Evolutionary conservation across 2,329 filamentous ascomycete genomes (phyloP).

Genomic region (Rhytidhysteron rufulum): DNA sequence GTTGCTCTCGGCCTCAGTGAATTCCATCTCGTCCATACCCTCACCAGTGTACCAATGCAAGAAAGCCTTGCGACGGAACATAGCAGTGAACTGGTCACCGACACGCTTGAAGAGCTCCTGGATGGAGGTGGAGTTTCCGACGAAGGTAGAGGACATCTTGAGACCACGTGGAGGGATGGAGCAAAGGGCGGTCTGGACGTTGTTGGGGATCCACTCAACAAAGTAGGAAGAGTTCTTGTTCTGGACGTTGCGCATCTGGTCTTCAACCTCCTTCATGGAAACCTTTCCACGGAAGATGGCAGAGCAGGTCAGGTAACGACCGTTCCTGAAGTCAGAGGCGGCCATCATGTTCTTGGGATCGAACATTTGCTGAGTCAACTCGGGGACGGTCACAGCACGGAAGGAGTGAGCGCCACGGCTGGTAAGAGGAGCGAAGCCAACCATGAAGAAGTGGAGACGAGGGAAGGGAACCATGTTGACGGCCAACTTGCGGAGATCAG

Average conservation of each 20-base stretch:
- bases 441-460: slow-evolving; percentile 99
- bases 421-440: slow-evolving; percentile 97
- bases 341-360: slow-evolving; percentile 99
- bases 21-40: slow-evolving; percentile 99
- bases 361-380: slow-evolving; percentile 99
- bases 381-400: slow-evolving; percentile 94
- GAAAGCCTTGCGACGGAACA: slow-evolving; percentile 99
- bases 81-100: slow-evolving; percentile 98
- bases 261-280: slow-evolving; percentile 99
- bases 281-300: slow-evolving; percentile 99
- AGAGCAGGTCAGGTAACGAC: slow-evolving; percentile 98
- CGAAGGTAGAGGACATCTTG: slow-evolving; percentile 98
- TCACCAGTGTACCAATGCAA: slow-evolving; percentile 99
- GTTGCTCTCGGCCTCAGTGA: slow-evolving; percentile 99
- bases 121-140: slow-evolving; percentile 99
- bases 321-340: slow-evolving; percentile 99
- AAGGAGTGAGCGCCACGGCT: slow-evolving; percentile 89
- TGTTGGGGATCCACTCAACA: slow-evolving; percentile 99
- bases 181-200: slow-evolving; percentile 98
- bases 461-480: slow-evolving; percentile 99
- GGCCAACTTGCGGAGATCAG: slow-evolving; percentile 97
- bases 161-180: slow-evolving; percentile 96
- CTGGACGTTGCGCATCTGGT: slow-evolving; percentile 99
- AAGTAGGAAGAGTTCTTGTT: slow-evolving; percentile 99
- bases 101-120: slow-evolving; percentile 99